A percentile compares a stretch with the other conserved stretches of the same genome.
Conservation (phyloP, 2,329 filamentous ascomycete genomes). For the Fusarium oxysporum region DNA sequence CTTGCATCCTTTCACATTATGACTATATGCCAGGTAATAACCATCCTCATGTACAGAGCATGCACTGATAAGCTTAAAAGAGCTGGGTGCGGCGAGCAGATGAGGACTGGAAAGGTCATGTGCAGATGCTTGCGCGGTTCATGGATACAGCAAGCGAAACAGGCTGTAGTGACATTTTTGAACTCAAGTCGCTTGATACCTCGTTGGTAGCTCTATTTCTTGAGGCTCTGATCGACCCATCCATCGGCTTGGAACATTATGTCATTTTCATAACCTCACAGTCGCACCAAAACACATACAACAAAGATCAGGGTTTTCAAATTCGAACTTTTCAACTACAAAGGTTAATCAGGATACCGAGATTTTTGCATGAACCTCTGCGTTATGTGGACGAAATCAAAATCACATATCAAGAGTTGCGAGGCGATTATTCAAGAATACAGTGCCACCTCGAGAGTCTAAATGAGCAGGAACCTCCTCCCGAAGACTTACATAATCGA, state of each 20-base stretch:
- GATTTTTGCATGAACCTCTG: background rate
- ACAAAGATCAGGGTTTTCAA: background rate
- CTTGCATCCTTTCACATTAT: slow-evolving; percentile 51
- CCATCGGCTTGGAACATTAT: background rate
- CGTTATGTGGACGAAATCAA: background rate
- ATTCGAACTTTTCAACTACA: background rate
- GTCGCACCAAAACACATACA: background rate
- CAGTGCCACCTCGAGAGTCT: background rate
- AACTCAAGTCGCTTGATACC: background rate
- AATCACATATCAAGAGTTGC: background rate
- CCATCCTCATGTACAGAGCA: background rate
- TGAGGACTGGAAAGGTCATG: background rate
- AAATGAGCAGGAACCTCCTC: background rate
- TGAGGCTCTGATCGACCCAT: background rate
- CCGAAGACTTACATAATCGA: background rate
- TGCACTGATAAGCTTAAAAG: too few species aligned
- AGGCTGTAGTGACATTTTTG: background rate
- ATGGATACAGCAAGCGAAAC: background rate
- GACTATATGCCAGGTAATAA: slow-evolving; percentile 49
- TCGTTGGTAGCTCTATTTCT: background rate
- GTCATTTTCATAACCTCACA: background rate
- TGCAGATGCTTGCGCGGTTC: background rate
- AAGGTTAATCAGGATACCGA: background rate
- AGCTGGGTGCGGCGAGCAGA: slow-evolving; percentile 46
- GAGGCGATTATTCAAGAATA: background rate